Evolutionary conservation across 2,329 filamentous ascomycete species (phyloP), one percentile per base, ranked within the genome.

Genomic region (Aspergillus puulaauensis): DNA sequence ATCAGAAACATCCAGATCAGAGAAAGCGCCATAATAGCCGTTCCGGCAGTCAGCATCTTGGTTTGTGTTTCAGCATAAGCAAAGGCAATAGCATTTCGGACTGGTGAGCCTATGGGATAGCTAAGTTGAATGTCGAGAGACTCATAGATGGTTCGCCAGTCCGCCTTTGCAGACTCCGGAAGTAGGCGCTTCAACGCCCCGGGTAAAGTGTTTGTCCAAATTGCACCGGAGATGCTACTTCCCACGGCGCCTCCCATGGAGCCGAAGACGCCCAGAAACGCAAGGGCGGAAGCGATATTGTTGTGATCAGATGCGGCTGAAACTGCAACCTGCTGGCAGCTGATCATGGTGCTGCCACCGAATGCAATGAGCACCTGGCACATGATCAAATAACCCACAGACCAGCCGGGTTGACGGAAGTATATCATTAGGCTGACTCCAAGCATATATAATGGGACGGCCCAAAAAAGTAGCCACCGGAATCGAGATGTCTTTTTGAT

Each of bases 141-240:
- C 21, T 61, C 57, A 37, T 65, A 59, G 33, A 63, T 65, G 2
- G 50, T 12, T 35, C 44, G 31, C 51, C 58, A 60, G 37, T 63
- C 57, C 0, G 56, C 21, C 57, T 58, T 47, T 3, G 58, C 58
- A 9, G 58, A 54, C 19, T 50, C 54, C 7, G 54, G 54, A 4
- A 56, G 54, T 9, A 50, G 40, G 9, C 54, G 67, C 19, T 59
- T 58, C 8, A 87, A 75, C 0, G 76, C 75, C 2, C 73, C 68
- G 7, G 76, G 76, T 70, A 87, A 83, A 0, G 82, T 80, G 57
- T 81, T 78, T 0, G 80, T 83, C 85, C 85, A 89, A 62, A 89
- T 85, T n/a, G 84, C 83, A 0, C 77, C 79, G 4, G 84, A 79
- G 50, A 88, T 80, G 3, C 84, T 80, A 11, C 73, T 75, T 4